phyloP scores from a whole-genome alignment of 495 filamentous ascomycete species.

The Chlorociboria aeruginascens region DNA sequence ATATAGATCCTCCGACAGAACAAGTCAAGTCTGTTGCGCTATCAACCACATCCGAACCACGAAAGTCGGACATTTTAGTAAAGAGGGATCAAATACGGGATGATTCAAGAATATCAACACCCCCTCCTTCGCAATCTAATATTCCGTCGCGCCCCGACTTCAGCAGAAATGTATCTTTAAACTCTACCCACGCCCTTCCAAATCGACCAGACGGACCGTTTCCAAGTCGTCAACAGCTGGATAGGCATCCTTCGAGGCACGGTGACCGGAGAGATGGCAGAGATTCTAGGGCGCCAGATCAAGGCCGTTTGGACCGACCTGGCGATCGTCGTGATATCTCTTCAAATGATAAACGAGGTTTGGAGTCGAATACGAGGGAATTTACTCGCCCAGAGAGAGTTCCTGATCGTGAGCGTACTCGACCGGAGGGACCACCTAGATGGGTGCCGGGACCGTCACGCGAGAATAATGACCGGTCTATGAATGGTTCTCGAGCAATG shows the following conservation, averaged over 20 bases:
- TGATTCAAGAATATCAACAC: conserved; percentile 7
- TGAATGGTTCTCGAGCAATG: conserved; percentile 3
- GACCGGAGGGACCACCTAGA: conserved; percentile 15
- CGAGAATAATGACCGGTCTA: conserved; percentile 11
- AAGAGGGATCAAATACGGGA: conserved; percentile 22
- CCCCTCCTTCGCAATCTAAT: conserved; percentile 10
- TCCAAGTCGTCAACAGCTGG: conserved; percentile 16
- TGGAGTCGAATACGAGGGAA: conserved; percentile 19
- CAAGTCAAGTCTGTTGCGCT: conserved; percentile 17
- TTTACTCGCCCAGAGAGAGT: conserved; percentile 8
- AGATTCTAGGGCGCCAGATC: conserved; percentile 18
- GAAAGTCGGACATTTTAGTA: conserved; percentile 24
- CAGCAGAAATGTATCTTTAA: conserved; percentile 3
- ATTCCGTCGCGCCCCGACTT: conserved; percentile 18
- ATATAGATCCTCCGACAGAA: too few relatives aligned
- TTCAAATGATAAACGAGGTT: conserved; percentile 14
- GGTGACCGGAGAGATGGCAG: conserved; percentile 20
- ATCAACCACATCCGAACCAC: conserved; percentile 18
- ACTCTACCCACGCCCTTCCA: conserved; percentile 8
- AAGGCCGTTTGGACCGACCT: conserved; percentile 16
- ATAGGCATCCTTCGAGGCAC: conserved; percentile 17
- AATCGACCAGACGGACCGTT: conserved; percentile 18
- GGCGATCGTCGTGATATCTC: conserved; percentile 22
- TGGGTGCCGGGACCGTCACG: conserved; percentile 15
- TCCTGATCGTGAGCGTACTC: conserved; percentile 10